Evolutionary conservation across 2,329 filamentous ascomycete species (phyloP), one percentile per base, ranked within the genome.

Genomic region (Neonectria coccinea): DNA sequence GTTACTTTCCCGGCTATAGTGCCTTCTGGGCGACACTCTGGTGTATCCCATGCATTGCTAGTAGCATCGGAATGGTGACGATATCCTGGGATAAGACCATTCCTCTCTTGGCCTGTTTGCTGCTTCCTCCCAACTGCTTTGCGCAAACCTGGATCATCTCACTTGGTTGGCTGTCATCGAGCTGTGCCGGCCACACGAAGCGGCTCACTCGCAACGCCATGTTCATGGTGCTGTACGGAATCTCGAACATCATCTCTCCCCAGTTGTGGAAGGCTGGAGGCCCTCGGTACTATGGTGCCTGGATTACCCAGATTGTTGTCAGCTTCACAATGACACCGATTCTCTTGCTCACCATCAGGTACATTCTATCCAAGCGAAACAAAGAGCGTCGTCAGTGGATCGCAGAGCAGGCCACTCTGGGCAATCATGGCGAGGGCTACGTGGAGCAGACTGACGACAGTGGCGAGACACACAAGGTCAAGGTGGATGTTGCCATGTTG

Each of bases 181-280:
- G 67, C 41, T 73, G 61, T 36, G 78, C 78, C 0, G 78, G 80
- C 1, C 79, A 81, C 62, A 82, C 80, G 0, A 82, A 82, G 71
- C 81, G 81, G 66, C 79, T 79, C 2, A 80, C 79, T 1, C 74
- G 79, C 22, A 80, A 79, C 18, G 79, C 75, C 14, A 68, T 80
- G 59, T 79, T 79, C 33, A 77, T 79, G 65, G 70, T 78, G 4
- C 79, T 77, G 1, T 77, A 77, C 45, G 74, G 76, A 14, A 48
- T 78, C 2, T 73, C 75, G 11, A 79, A 77, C 29, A 78, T 80
- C 16, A 75, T 79, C n/a, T 78, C 75, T 0, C 79, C 78, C 1
- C 78, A 80, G 47, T 69, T 80, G 1, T 70, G 67, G 68, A 64
- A 58, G 8, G 50, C 62, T 41, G 65, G 66, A 22, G 66, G 66